These are phyloP conservation scores for Paramecium caudatum DNA, from an alignment of 73 alveolate species.

Conservation along the genomic window DNA sequence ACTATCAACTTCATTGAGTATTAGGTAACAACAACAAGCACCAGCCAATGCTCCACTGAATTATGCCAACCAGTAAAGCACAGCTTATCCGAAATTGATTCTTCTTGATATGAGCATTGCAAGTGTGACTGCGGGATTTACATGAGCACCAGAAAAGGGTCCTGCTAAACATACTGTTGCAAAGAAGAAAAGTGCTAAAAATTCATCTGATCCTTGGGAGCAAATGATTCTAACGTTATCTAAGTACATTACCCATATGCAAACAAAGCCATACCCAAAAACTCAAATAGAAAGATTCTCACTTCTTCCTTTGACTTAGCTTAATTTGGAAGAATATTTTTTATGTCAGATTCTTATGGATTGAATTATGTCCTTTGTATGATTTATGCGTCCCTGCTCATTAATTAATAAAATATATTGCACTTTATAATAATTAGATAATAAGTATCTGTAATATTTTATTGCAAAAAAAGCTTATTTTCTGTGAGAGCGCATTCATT, in stretches of 20 bases:
- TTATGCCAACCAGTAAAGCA: slow-evolving; percentile 61
- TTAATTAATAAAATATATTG: not conserved
- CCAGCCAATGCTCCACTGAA: slow-evolving; percentile 64
- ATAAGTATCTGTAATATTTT: too few relatives aligned
- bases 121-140: slow-evolving; percentile 55
- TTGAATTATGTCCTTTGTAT: slow-evolving; percentile 49
- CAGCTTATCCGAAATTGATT: slow-evolving; percentile 52
- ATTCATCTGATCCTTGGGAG: slow-evolving; percentile 60
- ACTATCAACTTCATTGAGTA: slow-evolving; percentile 55
- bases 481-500: too few relatives aligned
- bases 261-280: slow-evolving; percentile 60
- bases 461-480: too few relatives aligned
- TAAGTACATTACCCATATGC: slow-evolving; percentile 53
- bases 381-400: slow-evolving; percentile 38
- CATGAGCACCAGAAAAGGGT: slow-evolving; percentile 67
- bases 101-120: slow-evolving; percentile 67
- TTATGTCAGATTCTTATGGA: slow-evolving; percentile 46
- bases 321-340: slow-evolving; percentile 28
- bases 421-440: too few relatives aligned
- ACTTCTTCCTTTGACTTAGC: slow-evolving; percentile 43
- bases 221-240: not conserved
- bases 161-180: slow-evolving; percentile 67
- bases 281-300: slow-evolving; percentile 49
- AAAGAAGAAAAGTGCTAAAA: slow-evolving; percentile 63
- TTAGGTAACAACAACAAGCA: slow-evolving; percentile 12